Evolutionary conservation across 2,329 filamentous ascomycete genomes (phyloP), one percentile per base, ranked within the genome.

Genomic region (Alternaria incomplexa): DNA sequence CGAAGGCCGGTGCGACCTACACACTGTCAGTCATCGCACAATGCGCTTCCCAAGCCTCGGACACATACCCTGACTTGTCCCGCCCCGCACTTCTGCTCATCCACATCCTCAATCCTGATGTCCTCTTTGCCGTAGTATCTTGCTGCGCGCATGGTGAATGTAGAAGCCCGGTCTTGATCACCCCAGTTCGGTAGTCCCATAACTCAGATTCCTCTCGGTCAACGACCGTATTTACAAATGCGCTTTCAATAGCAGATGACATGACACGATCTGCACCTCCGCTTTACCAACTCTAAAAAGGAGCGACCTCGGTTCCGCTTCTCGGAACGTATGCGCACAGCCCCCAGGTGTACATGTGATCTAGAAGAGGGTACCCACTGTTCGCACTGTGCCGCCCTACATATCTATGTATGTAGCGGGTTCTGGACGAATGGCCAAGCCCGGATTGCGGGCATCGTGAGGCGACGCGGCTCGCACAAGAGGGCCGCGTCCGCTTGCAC

Each of bases 51-150:
- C 3, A 13, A 12, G 10, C n/a, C 12, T 9, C 28, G n/a, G 17
- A 17, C 36, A 62, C 64, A 15, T 67, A 79, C 78, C 64, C 77
- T 78, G 66, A 90, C 82, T 73, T 89, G 84, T 2, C 84, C 85
- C 9, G 82, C 76, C 6, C 82, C 79, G 58, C 85, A 84, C 8
- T 73, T 65, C 2, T 85, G 84, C 51, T 82, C 79, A 5, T 81
- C 81, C 25, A 88, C 79, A 64, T 85, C 73, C 66, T 87, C 85
- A 66, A 88, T 81, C 44, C 85, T 80, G 58, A 88, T 83, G 70
- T 88, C 85, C 66, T 84, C 82, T 62, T 83, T 84, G 15, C 85
- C 86, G 70, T 87, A 84, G 68, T 85, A 88, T 68, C 85, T 79
- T 23, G 84, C 83, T 50, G 86, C 86, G 66, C 82, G 82, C 86